Evolutionary conservation across 495 filamentous ascomycete species (phyloP).

Genomic region (Xylaria sp.): DNA sequence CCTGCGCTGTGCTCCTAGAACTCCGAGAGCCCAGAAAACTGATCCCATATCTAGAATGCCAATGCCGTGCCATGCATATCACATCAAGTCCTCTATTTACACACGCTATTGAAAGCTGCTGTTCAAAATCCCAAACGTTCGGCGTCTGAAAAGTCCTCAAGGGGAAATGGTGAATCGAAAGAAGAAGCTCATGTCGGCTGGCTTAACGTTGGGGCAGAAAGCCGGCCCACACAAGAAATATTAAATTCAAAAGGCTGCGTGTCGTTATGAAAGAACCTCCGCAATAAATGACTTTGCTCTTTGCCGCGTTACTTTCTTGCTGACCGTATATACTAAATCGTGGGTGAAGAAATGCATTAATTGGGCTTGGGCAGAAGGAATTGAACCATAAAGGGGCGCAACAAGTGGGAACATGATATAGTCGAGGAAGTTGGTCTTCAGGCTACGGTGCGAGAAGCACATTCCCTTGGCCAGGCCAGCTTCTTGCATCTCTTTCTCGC

Average conservation of each 20-base stretch:
- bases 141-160: slow-evolving; percentile 38
- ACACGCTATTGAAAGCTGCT: slow-evolving; percentile 45
- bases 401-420: slow-evolving; percentile 65
- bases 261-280: slow-evolving; percentile 49
- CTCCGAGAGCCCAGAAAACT: slow-evolving; percentile 52
- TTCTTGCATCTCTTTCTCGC: slow-evolving; percentile 68
- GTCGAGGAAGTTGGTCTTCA: slow-evolving; percentile 62
- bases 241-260: slow-evolving; percentile 25
- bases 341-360: slow-evolving; percentile 72
- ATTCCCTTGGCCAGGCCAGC: slow-evolving; percentile 65
- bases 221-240: slow-evolving; percentile 13
- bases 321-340: slow-evolving; percentile 69
- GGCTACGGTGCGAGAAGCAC: slow-evolving; percentile 61
- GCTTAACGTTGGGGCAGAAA: slow-evolving; percentile 11
- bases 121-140: slow-evolving; percentile 42
- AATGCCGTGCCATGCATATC: slow-evolving; percentile 62
- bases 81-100: slow-evolving; percentile 59
- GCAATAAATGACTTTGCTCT: slow-evolving; percentile 53
- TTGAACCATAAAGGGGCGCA: slow-evolving; percentile 66
- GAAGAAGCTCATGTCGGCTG: slow-evolving; percentile 22
- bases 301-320: slow-evolving; percentile 64
- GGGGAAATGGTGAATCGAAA: slow-evolving; percentile 41
- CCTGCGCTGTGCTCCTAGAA: slow-evolving; percentile 54
- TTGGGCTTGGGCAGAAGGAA: slow-evolving; percentile 68
- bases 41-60: slow-evolving; percentile 59